Evolutionary conservation across 192 early-diverging fungal genomes (phyloP).

Genomic region (Kappamyces sp.): DNA sequence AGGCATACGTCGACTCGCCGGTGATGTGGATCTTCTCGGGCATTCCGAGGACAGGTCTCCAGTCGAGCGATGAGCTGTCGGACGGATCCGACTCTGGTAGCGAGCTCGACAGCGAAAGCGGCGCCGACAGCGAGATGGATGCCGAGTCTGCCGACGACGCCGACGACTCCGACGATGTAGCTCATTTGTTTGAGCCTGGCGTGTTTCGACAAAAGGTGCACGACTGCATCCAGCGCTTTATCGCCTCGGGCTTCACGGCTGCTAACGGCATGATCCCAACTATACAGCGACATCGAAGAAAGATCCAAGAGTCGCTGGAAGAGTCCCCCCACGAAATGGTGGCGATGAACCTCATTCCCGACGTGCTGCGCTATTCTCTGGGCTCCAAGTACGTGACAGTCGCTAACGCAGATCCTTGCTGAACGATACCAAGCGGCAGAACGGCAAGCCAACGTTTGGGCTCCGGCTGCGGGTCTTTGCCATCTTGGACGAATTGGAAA

Average conservation of each 20-base stretch:
- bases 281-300: constrained; percentile 32
- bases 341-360: constrained; percentile 41
- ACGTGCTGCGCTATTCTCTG: constrained; percentile 43
- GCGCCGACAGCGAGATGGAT: constrained; percentile 10
- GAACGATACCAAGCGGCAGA: constrained; percentile 27
- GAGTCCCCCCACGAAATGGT: constrained; percentile 63
- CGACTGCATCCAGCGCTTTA: constrained; percentile 25
- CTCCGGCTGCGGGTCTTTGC: constrained; percentile 48
- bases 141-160: constrained; percentile 20
- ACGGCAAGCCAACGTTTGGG: constrained; percentile 31
- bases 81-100: not conserved
- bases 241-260: not conserved
- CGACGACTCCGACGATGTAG: constrained; percentile 21
- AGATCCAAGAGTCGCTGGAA: constrained; percentile 53
- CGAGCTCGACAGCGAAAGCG: not conserved
- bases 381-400: constrained; percentile 9
- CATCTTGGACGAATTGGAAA: constrained; percentile 50
- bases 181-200: constrained; percentile 55
- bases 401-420: constrained; percentile 24
- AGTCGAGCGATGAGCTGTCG: not conserved
- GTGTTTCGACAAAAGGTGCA: constrained; percentile 36
- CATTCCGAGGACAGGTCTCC: constrained; percentile 34
- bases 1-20: constrained; percentile 43
- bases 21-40: constrained; percentile 62
- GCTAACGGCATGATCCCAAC: constrained; percentile 18